Percentiles rank a stretch among this genome's conserved stretches.
These are phyloP conservation scores for Fraxinus pennsylvanica DNA, from an alignment of 257 asterid genomes.

Conservation along the genomic window DNA sequence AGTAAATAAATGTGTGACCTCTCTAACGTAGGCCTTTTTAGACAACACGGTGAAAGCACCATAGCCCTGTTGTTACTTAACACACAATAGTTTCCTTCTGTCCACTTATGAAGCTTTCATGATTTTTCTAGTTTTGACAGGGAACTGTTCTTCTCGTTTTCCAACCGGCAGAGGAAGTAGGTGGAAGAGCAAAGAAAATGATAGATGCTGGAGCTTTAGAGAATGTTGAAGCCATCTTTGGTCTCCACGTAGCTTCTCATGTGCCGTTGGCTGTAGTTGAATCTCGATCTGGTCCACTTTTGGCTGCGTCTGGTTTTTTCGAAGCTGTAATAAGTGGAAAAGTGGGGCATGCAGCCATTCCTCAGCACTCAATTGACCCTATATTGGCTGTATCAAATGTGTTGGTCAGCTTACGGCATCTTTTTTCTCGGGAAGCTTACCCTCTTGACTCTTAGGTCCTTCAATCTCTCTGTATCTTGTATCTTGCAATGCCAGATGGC, in stretches of 20 bases:
- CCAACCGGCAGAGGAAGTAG: constrained; percentile 95
- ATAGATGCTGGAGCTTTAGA: constrained; percentile 75
- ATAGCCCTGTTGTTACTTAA: too few relatives aligned
- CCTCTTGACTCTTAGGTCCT: constrained; percentile 95
- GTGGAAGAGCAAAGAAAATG: constrained; percentile 48
- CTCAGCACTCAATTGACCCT: constrained; percentile 90
- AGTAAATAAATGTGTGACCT: too few relatives aligned
- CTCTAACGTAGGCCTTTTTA: too few relatives aligned
- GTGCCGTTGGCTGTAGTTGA: too few relatives aligned
- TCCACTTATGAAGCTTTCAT: not conserved
- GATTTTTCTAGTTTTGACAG: constrained; percentile 37
- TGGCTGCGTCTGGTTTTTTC: constrained; percentile 81
- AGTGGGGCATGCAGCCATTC: constrained; percentile 97
- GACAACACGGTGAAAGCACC: too few relatives aligned
- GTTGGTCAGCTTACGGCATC: constrained; percentile 79
- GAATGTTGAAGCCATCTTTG: constrained; percentile 65
- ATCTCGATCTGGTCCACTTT: constrained; percentile 53
- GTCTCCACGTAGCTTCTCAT: too few relatives aligned
- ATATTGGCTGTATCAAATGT: constrained; percentile 88
- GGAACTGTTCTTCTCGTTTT: constrained; percentile 89
- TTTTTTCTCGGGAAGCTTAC: constrained; percentile 90
- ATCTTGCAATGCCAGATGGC: not conserved
- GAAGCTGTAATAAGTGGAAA: constrained; percentile 87
- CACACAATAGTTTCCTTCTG: not conserved
- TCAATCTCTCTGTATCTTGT: constrained; percentile 4